Percentiles rank a stretch among this genome's conserved stretches.
Evolutionary conservation across 2,329 filamentous ascomycete genomes (phyloP).

Genomic region (Ciborinia camelliae): DNA sequence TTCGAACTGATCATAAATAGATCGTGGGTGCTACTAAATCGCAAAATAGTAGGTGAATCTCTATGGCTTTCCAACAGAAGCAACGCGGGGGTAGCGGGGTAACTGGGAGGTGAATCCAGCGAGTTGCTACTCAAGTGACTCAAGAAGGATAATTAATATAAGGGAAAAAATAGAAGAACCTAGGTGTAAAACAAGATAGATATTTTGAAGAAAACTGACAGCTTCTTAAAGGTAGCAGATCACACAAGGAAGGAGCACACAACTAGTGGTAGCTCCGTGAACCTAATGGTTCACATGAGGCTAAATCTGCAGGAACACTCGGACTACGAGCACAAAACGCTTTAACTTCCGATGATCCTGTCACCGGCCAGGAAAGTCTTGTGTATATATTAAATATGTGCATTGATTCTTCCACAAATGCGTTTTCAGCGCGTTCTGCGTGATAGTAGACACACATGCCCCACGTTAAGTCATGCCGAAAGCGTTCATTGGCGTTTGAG

Average conservation of each 20-base stretch:
- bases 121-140: neutral
- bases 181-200: neutral
- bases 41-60: neutral
- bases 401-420: conserved; percentile 6
- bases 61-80: neutral
- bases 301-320: conserved; percentile 16
- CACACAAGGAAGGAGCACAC: neutral
- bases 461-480: conserved; percentile 1
- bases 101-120: neutral
- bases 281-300: conserved; percentile 16
- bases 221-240: conserved; percentile 1
- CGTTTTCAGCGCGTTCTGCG: conserved; percentile 1
- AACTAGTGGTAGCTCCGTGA: neutral
- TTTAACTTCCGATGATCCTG: conserved; percentile 19
- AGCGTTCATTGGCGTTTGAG: conserved; percentile 10
- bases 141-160: neutral
- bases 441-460: conserved; percentile 12
- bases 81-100: conserved; percentile 2
- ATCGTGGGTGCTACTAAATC: neutral
- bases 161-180: neutral
- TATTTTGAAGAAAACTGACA: neutral
- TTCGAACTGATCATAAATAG: neutral
- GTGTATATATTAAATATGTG: conserved; percentile 9
- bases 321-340: neutral
- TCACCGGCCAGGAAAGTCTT: conserved; percentile 7